Percentiles rank a stretch among this genome's conserved stretches.
phyloP scores from a whole-genome alignment of 2,329 filamentous ascomycete species.

The Colletotrichum eremochloae region DNA sequence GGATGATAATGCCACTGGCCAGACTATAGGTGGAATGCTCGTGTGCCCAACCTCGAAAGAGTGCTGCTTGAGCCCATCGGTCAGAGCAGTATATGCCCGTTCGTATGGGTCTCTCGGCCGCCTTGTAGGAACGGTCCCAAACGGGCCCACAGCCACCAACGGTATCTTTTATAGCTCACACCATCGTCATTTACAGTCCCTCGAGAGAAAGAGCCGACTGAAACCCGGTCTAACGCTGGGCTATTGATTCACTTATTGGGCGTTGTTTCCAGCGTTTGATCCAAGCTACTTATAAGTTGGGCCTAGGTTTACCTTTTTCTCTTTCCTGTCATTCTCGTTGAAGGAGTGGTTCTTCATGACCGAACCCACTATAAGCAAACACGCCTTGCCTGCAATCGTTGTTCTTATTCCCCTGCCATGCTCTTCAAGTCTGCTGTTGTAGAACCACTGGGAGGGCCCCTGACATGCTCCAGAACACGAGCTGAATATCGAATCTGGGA shows the following conservation, averaged over 20 bases:
- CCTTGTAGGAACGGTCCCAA: neutral
- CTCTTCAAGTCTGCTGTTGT: neutral
- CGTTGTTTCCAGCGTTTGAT: conserved; percentile 20
- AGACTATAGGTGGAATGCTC: neutral
- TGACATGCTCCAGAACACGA: neutral
- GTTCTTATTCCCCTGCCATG: neutral
- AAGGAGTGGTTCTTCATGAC: neutral
- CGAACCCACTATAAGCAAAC: neutral
- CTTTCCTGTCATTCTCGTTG: neutral
- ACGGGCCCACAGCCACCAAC: too few species aligned
- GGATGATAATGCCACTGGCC: neutral
- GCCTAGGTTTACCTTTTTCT: neutral
- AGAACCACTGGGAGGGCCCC: neutral
- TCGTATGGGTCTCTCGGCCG: neutral
- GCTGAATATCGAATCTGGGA: neutral
- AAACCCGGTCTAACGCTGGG: neutral
- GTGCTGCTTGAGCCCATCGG: neutral
- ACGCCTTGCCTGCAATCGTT: neutral
- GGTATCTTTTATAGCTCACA: neutral
- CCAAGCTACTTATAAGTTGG: neutral
- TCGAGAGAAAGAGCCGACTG: conserved; percentile 28
- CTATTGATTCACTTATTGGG: neutral
- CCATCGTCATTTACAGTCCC: neutral
- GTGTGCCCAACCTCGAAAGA: neutral
- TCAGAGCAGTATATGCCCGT: neutral